Base-by-base conservation (phyloP, 768 basidiomycete species). In the Mycena galopus region DNA sequence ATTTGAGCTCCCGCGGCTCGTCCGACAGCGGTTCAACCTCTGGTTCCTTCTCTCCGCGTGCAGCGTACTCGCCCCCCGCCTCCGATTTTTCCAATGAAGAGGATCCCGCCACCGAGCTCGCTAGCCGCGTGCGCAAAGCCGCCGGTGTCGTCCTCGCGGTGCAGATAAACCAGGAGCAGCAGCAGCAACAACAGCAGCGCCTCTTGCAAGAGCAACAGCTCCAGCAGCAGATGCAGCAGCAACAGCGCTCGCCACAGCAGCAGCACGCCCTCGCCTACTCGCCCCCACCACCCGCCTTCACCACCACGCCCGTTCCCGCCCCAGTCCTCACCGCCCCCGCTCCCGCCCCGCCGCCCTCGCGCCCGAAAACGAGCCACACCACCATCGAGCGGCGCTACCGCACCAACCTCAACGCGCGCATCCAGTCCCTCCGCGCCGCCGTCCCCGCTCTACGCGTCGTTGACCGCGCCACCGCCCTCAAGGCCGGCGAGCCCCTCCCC, bases 301-400 rank as follows among this genome's bases (percentile, higher is more conserved):
- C 75, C 42, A 69, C 75, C 27, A 73, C 65, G 61, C 75, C 47
- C 58, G 74, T 65, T 53, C 69, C 76, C 29, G 67, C 68, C 67
- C 74, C 50, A 59, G 59, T 60, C 65, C 39, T 68, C 32, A 65
- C 67, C 51, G 70, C 76, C 23, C 53, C 76, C 27, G 56, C 29
- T 2, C 53, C 73, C 37, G 37, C 64, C 42, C 66, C 69, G 21
- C 42, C 21, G 0, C 60, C 60, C 4, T n/a, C 81, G 2, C 88
- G 92, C 1, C 90, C 92, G n/a, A 96, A 96, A 83, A 96, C 95
- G 0, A 93, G 92, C 75, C 95, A 96, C 78, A 96, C 95, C 4
- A 95, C 94, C 25, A 96, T 96, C 71, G 95, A 96, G 81, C 88
- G 95, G 12, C 88, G 95, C 50, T 96, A 96, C 80, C 92, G 95